These are phyloP conservation scores for Backusella parvicylindrica DNA, from an alignment of 192 early-diverging fungal genomes.

Conservation along the genomic window DNA sequence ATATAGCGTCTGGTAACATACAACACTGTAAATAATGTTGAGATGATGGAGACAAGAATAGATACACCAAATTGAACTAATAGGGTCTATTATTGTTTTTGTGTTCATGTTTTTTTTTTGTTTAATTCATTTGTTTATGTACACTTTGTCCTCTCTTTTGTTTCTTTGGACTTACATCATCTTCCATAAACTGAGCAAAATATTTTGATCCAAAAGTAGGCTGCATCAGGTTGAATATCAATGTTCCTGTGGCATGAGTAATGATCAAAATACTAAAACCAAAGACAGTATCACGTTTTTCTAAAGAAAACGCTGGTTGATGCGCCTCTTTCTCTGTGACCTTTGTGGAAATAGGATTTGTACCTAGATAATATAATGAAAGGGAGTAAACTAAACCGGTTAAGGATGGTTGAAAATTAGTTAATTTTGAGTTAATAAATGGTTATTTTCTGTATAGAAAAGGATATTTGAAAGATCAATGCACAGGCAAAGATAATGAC, in stretches of 20 bases:
- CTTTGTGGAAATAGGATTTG: not conserved
- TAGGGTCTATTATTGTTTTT: not conserved
- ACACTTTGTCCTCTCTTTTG: not conserved
- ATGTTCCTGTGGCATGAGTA: conserved; percentile 29
- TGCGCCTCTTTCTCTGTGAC: not conserved
- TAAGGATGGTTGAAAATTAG: conserved; percentile 24
- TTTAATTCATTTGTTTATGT: not conserved
- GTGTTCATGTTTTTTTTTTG: not conserved
- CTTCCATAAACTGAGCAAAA: not conserved
- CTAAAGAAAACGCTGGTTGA: conserved; percentile 26
- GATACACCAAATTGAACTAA: conserved; percentile 18
- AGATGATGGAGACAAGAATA: conserved; percentile 17
- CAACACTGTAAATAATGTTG: conserved; percentile 25
- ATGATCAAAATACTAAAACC: conserved; percentile 28
- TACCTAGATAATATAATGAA: conserved; percentile 32
- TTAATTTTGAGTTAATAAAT: conserved; percentile 35
- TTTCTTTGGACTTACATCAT: not conserved
- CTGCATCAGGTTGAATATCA: conserved; percentile 33
- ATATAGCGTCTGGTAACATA: conserved; percentile 20
- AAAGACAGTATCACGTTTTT: conserved; percentile 20
- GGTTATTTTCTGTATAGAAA: conserved; percentile 34
- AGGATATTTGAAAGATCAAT: conserved; percentile 65
- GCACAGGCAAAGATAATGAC: conserved; percentile 73
- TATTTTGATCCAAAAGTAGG: conserved; percentile 23
- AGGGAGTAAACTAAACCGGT: conserved; percentile 43